Evolutionary conservation across 2,329 filamentous ascomycete genomes (phyloP), one percentile per base, ranked within the genome.

Genomic region (Stenocarpella maydis): DNA sequence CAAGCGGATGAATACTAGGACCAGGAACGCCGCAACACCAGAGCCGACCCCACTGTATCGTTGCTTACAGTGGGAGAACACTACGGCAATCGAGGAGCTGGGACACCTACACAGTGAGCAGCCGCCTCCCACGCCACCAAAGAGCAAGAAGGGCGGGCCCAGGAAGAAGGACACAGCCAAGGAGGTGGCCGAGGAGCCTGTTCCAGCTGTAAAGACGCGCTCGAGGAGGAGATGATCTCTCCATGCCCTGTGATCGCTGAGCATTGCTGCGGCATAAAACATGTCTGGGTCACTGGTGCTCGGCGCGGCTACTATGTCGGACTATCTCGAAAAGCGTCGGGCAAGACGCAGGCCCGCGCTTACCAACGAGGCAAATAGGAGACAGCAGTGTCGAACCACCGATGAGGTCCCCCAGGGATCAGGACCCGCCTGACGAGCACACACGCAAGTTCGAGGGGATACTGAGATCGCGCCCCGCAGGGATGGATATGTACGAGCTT

Each of bases 31-130:
- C 70, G 78, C 86, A 73, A 81, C 85, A 65, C 83, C 83, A 3
- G 82, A 88, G 75, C 76, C 73, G 8, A 17, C 75, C n/a, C 76
- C 78, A 3, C 76, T 75, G 58, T 85, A 85, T 75, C 82, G 86
- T 31, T 88, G 87, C 74, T 77, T 86, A 64, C 78, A 79, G 53
- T 89, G 86, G 86, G 78, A 84, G 74, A 90, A 90, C 71, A 86
- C 83, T 28, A 87, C 84, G 77, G 87, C 86, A 7, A 73, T 88
- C 45, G 85, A 88, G 34, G 85, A 88, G 69, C 74, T 88, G 21
- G 87, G 87, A 0, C 86, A 89, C 69, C 76, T 89, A 43, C 87
- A 90, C 76, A 86, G 84, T 71, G 81, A 87, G 69, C 82, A 85
- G 37, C 85, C 86, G 9, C 85, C 86, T 47, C 85, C 84, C 1